Conservation (phyloP, 176 grass and related monocot species). For the Triticum turgidum region DNA sequence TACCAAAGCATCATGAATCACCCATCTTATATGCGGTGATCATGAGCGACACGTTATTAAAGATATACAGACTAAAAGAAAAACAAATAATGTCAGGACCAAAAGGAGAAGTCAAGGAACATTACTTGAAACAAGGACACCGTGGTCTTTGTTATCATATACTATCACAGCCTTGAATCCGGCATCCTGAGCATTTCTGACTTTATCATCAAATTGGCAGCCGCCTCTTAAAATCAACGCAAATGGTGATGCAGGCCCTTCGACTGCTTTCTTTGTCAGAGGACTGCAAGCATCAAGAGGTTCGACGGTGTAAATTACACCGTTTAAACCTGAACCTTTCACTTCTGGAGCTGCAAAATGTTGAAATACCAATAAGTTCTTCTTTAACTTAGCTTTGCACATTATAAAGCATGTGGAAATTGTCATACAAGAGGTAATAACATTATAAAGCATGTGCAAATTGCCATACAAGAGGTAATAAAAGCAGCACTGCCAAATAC, state of each 20-base stretch:
- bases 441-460: not conserved
- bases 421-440: not conserved
- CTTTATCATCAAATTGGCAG: conserved; percentile 84
- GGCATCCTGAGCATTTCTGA: conserved; percentile 74
- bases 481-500: not conserved
- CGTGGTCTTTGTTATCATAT: conserved; percentile 66
- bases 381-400: not conserved
- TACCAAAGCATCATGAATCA: conserved; percentile 7
- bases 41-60: not conserved
- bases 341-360: conserved; percentile 63
- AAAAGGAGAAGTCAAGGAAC: conserved; percentile 26
- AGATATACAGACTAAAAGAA: not conserved
- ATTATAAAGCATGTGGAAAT: not conserved
- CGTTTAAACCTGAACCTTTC: conserved; percentile 61
- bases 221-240: conserved; percentile 79
- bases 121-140: conserved; percentile 76
- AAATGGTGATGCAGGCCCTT: conserved; percentile 51
- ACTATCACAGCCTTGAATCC: conserved; percentile 78
- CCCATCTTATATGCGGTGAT: not conserved
- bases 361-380: not conserved
- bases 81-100: not conserved
- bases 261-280: conserved; percentile 46
- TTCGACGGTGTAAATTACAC: conserved; percentile 57
- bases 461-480: not conserved
- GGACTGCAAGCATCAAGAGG: conserved; percentile 72